These are phyloP conservation scores for Curvularia hawaiiensis DNA, from an alignment of 2,329 filamentous ascomycete genomes.

Conservation along the genomic window DNA sequence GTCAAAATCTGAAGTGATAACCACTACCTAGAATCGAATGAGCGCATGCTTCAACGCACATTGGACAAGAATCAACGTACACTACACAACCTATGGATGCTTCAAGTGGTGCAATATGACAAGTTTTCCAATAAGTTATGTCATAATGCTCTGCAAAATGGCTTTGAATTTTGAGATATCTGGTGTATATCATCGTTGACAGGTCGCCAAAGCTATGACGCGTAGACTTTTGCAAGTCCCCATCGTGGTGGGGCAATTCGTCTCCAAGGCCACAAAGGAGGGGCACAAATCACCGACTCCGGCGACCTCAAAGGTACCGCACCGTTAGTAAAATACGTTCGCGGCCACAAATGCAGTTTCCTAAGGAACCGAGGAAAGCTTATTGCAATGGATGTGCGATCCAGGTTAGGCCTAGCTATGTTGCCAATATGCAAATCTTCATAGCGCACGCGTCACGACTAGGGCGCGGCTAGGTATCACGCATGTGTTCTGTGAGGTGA, in stretches of 20 bases:
- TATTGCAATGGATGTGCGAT: not conserved
- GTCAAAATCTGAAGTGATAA: slow-evolving; percentile 37
- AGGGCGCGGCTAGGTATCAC: no score
- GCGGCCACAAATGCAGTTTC: not conserved
- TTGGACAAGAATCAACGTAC: slow-evolving; percentile 8
- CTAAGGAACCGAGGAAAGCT: not conserved
- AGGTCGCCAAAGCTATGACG: slow-evolving; percentile 7
- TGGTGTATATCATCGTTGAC: not conserved
- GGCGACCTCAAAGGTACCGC: not conserved
- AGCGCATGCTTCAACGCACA: slow-evolving; percentile 6
- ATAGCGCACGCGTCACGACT: not conserved
- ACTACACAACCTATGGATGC: slow-evolving; percentile 25
- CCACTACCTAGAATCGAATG: slow-evolving; percentile 29
- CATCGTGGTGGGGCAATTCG: slow-evolving; percentile 9
- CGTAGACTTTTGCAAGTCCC: slow-evolving; percentile 9
- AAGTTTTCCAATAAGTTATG: rapidly evolving
- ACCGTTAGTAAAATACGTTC: not conserved
- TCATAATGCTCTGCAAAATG: not conserved
- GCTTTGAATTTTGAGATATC: not conserved
- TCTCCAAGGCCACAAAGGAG: slow-evolving; percentile 6
- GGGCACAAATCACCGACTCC: slow-evolving; percentile 1
- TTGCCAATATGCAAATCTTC: not conserved
- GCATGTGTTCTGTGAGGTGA: no score
- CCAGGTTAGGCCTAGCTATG: not conserved
- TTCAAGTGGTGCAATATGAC: slow-evolving; percentile 14